Evolutionary conservation across 345 rosid genomes (phyloP), one percentile per base, ranked within the genome.

Genomic region (Physaria fendleri): DNA sequence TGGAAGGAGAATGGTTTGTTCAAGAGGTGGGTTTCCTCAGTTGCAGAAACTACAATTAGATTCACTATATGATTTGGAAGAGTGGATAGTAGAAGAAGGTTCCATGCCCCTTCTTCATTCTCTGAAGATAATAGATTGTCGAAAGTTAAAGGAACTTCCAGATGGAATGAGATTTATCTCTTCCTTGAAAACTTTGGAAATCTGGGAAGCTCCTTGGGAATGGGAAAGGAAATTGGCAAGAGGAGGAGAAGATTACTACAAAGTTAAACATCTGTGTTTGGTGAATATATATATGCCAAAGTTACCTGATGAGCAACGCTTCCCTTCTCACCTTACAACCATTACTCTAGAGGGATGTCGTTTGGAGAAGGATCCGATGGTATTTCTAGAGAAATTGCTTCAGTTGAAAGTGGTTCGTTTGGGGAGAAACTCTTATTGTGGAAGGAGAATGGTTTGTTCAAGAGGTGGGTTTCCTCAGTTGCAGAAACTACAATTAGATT

Each of bases 341-440:
- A n/a, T n/a, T n/a, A n/a, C n/a, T n/a, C n/a, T n/a, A n/a, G n/a
- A n/a, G n/a, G n/a, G n/a, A n/a, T n/a, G n/a, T n/a, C n/a, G n/a
- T n/a, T n/a, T n/a, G n/a, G n/a, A n/a, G n/a, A n/a, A n/a, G n/a
- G 60, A 55, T 55, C 81, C 79, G 1, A 78, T 78, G 78, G 43
- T 54, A 15, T 65, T 65, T 16, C 62, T 78, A 33, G 79, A 65
- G 65, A 76, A 64, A 58, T 44, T 81, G 38, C 67, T 42, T 6
- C 44, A 60, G 45, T 62, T 81, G 15, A 42, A 29, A 11, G 6
- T 4, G 0, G 2, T 33, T 12, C 2, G 0, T 6, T 33, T 33
- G 12, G 8, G 30, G 5, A 1, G 4, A 6, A 5, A 12, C 11
- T 33, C n/a, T 33, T 33, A 10, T 3, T 0, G 14, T 39, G 43